Base-by-base conservation (phyloP, 2,329 filamentous ascomycete genomes). In the Domatiomyces globalis region DNA sequence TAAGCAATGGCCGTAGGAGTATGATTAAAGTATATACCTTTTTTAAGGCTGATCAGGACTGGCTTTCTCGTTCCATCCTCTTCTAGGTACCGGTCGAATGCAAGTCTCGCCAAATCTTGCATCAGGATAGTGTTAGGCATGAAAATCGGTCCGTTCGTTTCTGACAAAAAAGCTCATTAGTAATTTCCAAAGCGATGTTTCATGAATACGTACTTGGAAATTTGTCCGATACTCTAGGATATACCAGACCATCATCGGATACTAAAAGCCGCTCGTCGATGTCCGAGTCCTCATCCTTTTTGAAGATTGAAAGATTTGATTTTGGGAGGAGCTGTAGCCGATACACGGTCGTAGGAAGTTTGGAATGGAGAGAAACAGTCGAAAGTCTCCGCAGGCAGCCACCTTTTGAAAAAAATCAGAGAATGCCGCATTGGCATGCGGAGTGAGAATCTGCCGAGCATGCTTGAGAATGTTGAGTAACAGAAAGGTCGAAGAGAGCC, bases 101-200 rank as follows among this genome's bases (percentile, higher is more conserved):
- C 50, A 44, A 49, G 27, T 50, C 53, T 54, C 18, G 47, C 45
- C 44, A 54, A 52, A 29, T 54, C 53, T 47, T 54, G 53, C 50
- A 54, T 54, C 8, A 52, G 43, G 43, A 33, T 45, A 47, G 53
- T 54, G 33, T 54, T 54, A 46, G 53, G 53, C 50, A 54, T 54
- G 44, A 54, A 54, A 43, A 49, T 33, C 10, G 53, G 39, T 50
- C 53, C 53, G 45, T 54, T 54, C 27, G 50, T 49, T 33, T 20
- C 53, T 50, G 53, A 15, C 20, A 25, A 29, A 33, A 42, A 25
- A 44, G 2, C 9, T 15, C 12, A 39, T 39, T 15, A 39, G 33
- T 42, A 15, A 19, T 49, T n/a, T 49, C 47, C 47, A 15, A 20
- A 42, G 5, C 29, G 5, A 49, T 19, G 29, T 43, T 49, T 18